These are phyloP conservation scores for Xenoacremonium recifei DNA, from an alignment of 2,329 filamentous ascomycete species.

Conservation along the genomic window DNA sequence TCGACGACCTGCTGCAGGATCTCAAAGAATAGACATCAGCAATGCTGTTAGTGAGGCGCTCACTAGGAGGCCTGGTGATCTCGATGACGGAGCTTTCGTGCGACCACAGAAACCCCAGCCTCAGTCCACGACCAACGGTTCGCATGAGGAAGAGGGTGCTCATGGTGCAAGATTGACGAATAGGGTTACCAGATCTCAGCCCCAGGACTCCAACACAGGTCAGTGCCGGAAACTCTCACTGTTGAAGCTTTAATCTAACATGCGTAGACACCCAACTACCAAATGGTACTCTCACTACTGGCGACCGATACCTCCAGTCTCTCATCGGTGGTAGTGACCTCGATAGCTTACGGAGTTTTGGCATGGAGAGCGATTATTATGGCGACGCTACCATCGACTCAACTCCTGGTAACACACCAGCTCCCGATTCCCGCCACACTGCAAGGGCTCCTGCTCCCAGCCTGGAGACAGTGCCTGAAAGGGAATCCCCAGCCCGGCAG, in stretches of 20 bases:
- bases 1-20: constrained; percentile 21
- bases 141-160: constrained; percentile 23
- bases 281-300: neutral
- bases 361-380: constrained; percentile 34
- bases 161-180: too few species aligned
- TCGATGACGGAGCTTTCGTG: constrained; percentile 17
- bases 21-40: constrained; percentile 24
- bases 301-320: neutral
- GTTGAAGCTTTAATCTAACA: neutral
- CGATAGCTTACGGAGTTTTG: constrained; percentile 35
- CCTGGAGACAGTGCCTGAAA: constrained; percentile 5
- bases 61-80: constrained; percentile 8
- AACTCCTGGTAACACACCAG: constrained; percentile 17
- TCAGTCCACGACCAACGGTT: constrained; percentile 1
- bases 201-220: constrained; percentile 1
- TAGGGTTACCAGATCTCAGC: too few species aligned
- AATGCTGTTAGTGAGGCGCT: constrained; percentile 30
- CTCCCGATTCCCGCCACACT: constrained; percentile 1
- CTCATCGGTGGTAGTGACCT: constrained; percentile 20
- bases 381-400: constrained; percentile 37
- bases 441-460: neutral
- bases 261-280: neutral
- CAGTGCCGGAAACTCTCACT: neutral
- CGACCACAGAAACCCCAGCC: constrained; percentile 9
- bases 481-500: neutral